Evolutionary conservation across 2,329 filamentous ascomycete genomes (phyloP).

Genomic region (Drechmeria coniospora): DNA sequence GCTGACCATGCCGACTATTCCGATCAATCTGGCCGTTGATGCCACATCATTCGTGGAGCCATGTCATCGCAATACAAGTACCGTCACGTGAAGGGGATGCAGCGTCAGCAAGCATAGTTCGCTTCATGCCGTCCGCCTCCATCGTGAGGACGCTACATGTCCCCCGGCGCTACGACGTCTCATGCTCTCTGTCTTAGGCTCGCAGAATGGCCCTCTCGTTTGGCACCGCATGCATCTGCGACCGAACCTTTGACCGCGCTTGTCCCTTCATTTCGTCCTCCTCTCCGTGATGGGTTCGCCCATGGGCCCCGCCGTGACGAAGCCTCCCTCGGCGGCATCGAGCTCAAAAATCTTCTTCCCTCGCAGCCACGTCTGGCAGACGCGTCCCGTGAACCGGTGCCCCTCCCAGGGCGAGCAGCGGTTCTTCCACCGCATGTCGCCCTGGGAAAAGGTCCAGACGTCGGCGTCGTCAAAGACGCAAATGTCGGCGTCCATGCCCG

Average conservation of each 20-base stretch:
- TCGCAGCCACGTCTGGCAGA: conserved; percentile 73
- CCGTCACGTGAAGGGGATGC: too few relatives aligned
- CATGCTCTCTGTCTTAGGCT: too few relatives aligned
- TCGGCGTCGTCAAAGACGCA: conserved; percentile 82
- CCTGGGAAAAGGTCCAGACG: conserved; percentile 56
- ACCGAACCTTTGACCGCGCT: neutral
- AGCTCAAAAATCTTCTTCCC: conserved; percentile 61
- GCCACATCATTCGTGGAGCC: too few relatives aligned
- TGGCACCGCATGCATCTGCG: neutral
- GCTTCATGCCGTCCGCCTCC: too few relatives aligned
- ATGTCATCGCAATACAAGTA: too few relatives aligned
- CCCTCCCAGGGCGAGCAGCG: conserved; percentile 85
- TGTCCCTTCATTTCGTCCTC: conserved; percentile 17
- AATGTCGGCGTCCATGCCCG: conserved; percentile 74
- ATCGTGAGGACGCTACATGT: too few relatives aligned
- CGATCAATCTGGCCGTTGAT: too few relatives aligned
- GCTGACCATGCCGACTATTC: too few relatives aligned
- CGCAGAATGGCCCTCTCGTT: too few relatives aligned
- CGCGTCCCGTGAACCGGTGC: conserved; percentile 59
- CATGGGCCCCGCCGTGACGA: conserved; percentile 30
- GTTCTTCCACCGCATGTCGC: conserved; percentile 88
- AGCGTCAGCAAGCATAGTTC: too few relatives aligned
- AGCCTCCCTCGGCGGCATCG: conserved; percentile 35
- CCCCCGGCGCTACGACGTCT: too few relatives aligned
- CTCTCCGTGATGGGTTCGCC: conserved; percentile 46